These are phyloP conservation scores for Lactarius evosmus DNA, from an alignment of 768 basidiomycete genomes.

Conservation along the genomic window DNA sequence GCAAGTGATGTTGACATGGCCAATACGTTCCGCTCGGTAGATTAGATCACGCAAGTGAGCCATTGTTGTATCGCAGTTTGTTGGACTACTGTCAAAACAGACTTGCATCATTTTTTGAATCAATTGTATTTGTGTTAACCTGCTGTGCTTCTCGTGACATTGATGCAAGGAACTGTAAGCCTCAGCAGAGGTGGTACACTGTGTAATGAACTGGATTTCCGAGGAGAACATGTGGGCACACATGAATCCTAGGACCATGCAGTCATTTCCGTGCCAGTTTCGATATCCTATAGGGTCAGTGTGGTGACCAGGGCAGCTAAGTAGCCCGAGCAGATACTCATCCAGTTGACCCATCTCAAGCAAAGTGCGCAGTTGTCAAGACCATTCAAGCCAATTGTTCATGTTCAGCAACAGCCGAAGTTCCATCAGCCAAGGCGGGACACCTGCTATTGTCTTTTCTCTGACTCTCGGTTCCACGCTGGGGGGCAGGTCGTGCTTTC, in stretches of 20 bases:
- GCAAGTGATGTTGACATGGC: neutral
- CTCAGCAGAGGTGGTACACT: neutral
- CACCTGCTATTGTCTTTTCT: too few species aligned
- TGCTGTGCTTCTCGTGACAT: constrained; percentile 28
- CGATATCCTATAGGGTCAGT: neutral
- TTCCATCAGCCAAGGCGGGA: neutral
- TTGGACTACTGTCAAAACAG: constrained; percentile 13
- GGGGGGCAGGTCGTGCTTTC: too few species aligned
- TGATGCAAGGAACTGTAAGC: constrained; percentile 24
- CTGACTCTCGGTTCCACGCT: too few species aligned
- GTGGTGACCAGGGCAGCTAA: neutral
- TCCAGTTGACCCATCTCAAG: neutral
- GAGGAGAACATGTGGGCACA: neutral
- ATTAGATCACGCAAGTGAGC: neutral
- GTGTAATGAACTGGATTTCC: constrained; percentile 1
- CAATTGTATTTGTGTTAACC: constrained; percentile 28
- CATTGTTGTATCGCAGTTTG: neutral
- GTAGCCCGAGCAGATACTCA: neutral
- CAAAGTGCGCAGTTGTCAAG: neutral
- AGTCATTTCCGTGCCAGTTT: too few species aligned
- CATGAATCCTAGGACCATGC: constrained; percentile 18
- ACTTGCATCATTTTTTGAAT: constrained; percentile 28
- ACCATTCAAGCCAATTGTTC: neutral
- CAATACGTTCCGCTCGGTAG: neutral
- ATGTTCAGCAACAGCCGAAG: neutral